Evolutionary conservation across 2,329 filamentous ascomycete genomes (phyloP).

Genomic region (Xylaria sp.): DNA sequence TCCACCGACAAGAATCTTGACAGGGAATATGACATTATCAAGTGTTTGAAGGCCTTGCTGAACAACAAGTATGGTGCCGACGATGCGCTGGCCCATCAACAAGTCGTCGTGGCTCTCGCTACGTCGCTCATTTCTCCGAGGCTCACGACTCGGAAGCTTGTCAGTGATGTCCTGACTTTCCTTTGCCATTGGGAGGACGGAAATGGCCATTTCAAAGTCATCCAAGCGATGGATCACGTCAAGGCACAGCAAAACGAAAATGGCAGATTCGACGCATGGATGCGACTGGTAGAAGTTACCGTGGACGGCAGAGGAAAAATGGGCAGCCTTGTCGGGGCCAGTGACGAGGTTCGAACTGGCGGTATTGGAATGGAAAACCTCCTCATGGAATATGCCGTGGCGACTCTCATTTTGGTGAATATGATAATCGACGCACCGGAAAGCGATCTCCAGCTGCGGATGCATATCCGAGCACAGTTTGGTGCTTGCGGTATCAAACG

Average conservation of each 20-base stretch:
- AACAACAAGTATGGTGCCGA: constrained; percentile 99
- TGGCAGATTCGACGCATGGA: constrained; percentile 95
- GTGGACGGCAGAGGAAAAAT: constrained; percentile 97
- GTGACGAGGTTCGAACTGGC: constrained; percentile 90
- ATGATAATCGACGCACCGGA: constrained; percentile 92
- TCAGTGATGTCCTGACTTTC: constrained; percentile 94
- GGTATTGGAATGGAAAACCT: constrained; percentile 98
- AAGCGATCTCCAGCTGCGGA: constrained; percentile 80
- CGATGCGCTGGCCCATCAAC: constrained; percentile 84
- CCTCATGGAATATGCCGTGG: constrained; percentile 97
- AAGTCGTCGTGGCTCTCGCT: constrained; percentile 81
- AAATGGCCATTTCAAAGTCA: constrained; percentile 84
- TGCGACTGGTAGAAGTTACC: constrained; percentile 96
- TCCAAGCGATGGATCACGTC: constrained; percentile 87
- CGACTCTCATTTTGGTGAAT: constrained; percentile 91
- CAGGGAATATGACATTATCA: constrained; percentile 93
- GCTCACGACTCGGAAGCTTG: constrained; percentile 85
- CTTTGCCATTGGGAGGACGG: constrained; percentile 88
- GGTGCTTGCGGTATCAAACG: constrained; percentile 93
- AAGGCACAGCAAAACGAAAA: constrained; percentile 86
- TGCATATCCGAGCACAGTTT: constrained; percentile 94
- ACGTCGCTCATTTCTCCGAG: constrained; percentile 83
- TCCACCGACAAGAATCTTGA: constrained; percentile 74
- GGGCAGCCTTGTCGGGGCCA: constrained; percentile 94
- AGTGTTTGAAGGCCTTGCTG: constrained; percentile 94